Evolutionary conservation across 2,329 filamentous ascomycete species (phyloP), one percentile per base, ranked within the genome.

Genomic region (Fusarium redolens): DNA sequence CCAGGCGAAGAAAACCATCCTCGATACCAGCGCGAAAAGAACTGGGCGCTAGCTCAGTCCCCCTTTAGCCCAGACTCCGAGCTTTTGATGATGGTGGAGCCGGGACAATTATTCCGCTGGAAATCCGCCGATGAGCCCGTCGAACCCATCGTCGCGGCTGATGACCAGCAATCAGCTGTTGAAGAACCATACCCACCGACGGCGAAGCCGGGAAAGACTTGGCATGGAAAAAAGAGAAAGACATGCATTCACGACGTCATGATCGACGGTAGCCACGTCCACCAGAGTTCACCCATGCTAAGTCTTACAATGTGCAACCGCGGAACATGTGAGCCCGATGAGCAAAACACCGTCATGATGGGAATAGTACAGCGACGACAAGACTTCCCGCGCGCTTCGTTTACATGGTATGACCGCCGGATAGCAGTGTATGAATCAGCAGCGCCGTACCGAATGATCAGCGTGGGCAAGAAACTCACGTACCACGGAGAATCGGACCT

Each of bases 261-360:
- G 59, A 43, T 65, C 30, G 52, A 70, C 4, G 59, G 75, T 1
- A 52, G 43, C 15, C 56, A 70, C 35, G 73, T 75, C 22, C 73
- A 75, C 25, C 73, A 75, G 41, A 75, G 73, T n/a, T 68, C 73
- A 1, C 73, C 73, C 1, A 75, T 75, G 73, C 54, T 75, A 2
- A 72, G 71, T 28, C 14, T 75, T 6, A 75, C 73, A 9, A 65
- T 75, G 25, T 75, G 73, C 57, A 69, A 75, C 14, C 59, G 73
- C 25, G 73, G 71, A 13, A 28, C 44, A 14, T 75, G 73, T 44
- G 38, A 72, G 9, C 73, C 73, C 5, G 43, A 43, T 15, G 61
- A 66, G 11, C 35, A 69, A 12, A 75, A 75, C 54, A 75, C 73
- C 2, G 61, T 75, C 12, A 67, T 75, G 68, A 18, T 74, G 33